These are phyloP conservation scores for Oryza officinalis DNA, from an alignment of 176 grass and related monocot genomes.

Conservation along the genomic window DNA sequence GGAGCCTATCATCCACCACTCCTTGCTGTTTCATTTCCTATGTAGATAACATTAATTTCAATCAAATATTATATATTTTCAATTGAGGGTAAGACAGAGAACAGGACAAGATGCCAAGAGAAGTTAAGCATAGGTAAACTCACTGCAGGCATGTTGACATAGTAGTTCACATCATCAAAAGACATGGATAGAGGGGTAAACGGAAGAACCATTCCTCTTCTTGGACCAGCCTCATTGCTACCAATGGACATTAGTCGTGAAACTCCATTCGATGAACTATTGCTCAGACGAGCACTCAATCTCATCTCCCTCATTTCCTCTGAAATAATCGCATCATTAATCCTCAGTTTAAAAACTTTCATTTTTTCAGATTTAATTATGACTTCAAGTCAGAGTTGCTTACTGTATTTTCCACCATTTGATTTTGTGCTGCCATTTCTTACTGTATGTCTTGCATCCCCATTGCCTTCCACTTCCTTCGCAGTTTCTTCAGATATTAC, in stretches of 20 bases:
- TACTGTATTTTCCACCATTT: constrained; percentile 52
- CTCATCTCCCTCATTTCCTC: constrained; percentile 72
- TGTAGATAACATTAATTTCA: not conserved
- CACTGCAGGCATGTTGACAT: constrained; percentile 92
- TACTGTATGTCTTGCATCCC: constrained; percentile 29
- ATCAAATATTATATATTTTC: constrained; percentile 33
- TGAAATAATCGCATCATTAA: constrained; percentile 43
- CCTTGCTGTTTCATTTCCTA: constrained; percentile 99
- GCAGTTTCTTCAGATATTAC: constrained; percentile 97
- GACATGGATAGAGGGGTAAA: constrained; percentile 93
- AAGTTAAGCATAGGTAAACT: constrained; percentile 42
- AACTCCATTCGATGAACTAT: constrained; percentile 56
- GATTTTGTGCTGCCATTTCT: constrained; percentile 48
- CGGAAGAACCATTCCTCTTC: constrained; percentile 59
- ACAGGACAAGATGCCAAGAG: constrained; percentile 29
- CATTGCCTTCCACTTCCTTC: constrained; percentile 62
- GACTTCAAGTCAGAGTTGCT: constrained; percentile 20
- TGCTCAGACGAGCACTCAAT: constrained; percentile 45
- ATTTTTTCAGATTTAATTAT: constrained; percentile 13
- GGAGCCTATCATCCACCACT: constrained; percentile 87
- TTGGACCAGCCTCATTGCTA: constrained; percentile 42
- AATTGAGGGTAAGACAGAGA: constrained; percentile 22
- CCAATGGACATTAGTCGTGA: constrained; percentile 53
- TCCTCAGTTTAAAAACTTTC: constrained; percentile 30
- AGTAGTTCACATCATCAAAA: constrained; percentile 92